Base-by-base conservation (phyloP, 2,329 filamentous ascomycete genomes). In the Ceratocystiopsis sp. region DNA sequence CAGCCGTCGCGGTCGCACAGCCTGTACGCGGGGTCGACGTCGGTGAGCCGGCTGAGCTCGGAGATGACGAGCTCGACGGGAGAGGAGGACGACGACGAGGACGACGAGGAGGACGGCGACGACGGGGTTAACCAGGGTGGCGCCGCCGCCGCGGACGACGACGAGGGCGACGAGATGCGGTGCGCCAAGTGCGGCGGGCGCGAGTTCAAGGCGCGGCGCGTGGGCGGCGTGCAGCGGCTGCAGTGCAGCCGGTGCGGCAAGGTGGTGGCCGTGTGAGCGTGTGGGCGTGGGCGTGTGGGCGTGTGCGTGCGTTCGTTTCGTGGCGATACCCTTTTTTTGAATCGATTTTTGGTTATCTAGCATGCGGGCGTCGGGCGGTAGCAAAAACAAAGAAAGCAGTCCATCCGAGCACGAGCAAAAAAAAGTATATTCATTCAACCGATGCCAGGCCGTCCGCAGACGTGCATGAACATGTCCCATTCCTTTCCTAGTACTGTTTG, bases 141-240 rank as follows among this genome's bases (percentile, higher is more conserved):
- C 7, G 34, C 16, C 15, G 45, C 37, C 15, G 17, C 14, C 18
- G 41, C 40, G 13, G 43, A 25, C 33, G 39, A 36, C 11, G 37
- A 34, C 6, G 47, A 47, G 2, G 43, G 41, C 19, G 55, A 47
- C 17, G 59, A 66, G 34, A 57, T 72, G 49, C 64, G 58, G 19
- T 83, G 79, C 52, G 60, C 63, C 18, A 67, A 66, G 46, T 84
- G 80, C 52, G 68, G 69, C 5, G 67, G 71, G 2, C 68, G 59
- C 17, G 73, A 76, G 46, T 84, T 84, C 50, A 73, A 73, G 49
- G 71, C 71, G 2, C 73, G 68, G 50, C 73, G 68, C 46, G 60
- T 67, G 4, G 66, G 35, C n/a, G 68, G 67, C 9, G 64, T 62
- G 42, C 71, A 75, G 54, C 66, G 64, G 46, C 57, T 82, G 49